These are phyloP conservation scores for Hortaea sp. DNA, from an alignment of 2,329 filamentous ascomycete species.

Conservation along the genomic window DNA sequence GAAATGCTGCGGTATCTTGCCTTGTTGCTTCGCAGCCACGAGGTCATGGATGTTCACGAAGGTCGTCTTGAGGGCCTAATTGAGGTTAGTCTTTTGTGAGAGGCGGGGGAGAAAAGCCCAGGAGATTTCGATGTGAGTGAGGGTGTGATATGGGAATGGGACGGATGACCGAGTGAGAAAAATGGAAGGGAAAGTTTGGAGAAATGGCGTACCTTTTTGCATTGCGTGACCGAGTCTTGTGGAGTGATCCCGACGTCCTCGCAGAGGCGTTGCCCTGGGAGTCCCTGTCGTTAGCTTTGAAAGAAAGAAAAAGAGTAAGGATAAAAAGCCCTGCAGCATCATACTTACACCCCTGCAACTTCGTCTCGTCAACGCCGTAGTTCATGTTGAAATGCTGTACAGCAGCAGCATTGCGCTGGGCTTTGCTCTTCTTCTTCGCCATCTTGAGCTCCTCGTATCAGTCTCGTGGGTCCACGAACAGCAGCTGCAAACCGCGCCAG, in stretches of 20 bases:
- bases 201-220: conserved; percentile 11
- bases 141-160: too few species aligned
- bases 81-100: not conserved
- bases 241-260: conserved; percentile 7
- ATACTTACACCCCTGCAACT: conserved; percentile 1
- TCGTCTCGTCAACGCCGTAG: conserved; percentile 3
- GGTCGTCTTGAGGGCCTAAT: conserved; percentile 7
- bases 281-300: not conserved
- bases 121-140: not conserved
- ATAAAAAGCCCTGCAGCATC: not conserved
- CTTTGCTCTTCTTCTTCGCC: not conserved
- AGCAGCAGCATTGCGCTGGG: not conserved
- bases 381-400: conserved; percentile 2
- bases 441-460: too few species aligned
- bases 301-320: not conserved
- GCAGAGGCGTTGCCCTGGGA: conserved; percentile 12
- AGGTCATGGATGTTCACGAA: conserved; percentile 14
- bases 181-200: not conserved
- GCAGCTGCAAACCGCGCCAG: too few species aligned
- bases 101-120: not conserved
- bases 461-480: too few species aligned
- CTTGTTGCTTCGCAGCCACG: conserved; percentile 5
- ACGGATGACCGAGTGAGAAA: too few species aligned
- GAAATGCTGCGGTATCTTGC: conserved; percentile 2
- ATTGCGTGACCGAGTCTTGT: conserved; percentile 10